Evolutionary conservation across 768 basidiomycete genomes (phyloP).

Genomic region (Leccinum uliginosum): DNA sequence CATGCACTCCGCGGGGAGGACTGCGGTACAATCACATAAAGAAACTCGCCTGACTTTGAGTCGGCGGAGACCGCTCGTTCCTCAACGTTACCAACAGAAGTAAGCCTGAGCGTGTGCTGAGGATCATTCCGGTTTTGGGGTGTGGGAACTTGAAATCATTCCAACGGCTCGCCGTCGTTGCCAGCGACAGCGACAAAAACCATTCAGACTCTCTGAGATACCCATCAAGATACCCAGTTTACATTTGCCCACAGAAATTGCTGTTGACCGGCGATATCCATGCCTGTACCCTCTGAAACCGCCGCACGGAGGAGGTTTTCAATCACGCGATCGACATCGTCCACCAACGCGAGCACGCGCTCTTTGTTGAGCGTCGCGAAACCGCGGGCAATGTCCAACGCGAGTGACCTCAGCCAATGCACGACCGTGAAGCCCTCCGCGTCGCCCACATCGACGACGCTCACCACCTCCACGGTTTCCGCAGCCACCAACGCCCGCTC

Average conservation of each 20-base stretch:
- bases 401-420: slow-evolving; percentile 44
- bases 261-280: slow-evolving; percentile 9
- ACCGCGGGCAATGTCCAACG: slow-evolving; percentile 51
- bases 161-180: slow-evolving; percentile 16
- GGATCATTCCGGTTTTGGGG: neutral
- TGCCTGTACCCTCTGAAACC: slow-evolving; percentile 46
- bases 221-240: slow-evolving; percentile 13
- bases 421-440: slow-evolving; percentile 42
- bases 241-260: neutral
- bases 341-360: slow-evolving; percentile 21
- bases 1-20: neutral
- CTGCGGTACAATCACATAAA: neutral
- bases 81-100: no score
- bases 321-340: slow-evolving; percentile 39
- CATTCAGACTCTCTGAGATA: neutral
- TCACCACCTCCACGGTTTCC: slow-evolving; percentile 25
- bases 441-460: slow-evolving; percentile 25
- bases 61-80: neutral
- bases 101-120: no score
- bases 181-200: slow-evolving; percentile 15
- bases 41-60: neutral
- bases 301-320: slow-evolving; percentile 41
- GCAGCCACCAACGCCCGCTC: slow-evolving; percentile 32
- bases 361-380: slow-evolving; percentile 45
- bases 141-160: slow-evolving; percentile 20